phyloP scores from a whole-genome alignment of 352 stramenopile genomes.

The Pythium phragmitis region DNA sequence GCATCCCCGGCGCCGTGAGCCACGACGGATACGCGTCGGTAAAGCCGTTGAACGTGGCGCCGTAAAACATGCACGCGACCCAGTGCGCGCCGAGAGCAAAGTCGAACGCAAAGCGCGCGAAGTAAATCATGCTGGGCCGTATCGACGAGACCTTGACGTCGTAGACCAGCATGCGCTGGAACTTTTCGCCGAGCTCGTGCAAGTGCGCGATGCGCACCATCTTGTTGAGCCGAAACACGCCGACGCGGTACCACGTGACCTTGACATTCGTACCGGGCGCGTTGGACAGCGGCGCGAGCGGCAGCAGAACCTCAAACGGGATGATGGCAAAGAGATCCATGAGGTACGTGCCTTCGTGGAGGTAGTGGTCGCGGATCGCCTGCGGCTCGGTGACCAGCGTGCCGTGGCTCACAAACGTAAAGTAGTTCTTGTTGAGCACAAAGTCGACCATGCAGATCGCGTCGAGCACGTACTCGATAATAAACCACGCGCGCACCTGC shows the following conservation, averaged over 20 bases:
- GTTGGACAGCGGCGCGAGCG: constrained; percentile 12
- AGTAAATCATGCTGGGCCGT: constrained; percentile 29
- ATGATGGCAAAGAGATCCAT: constrained; percentile 46
- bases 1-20: constrained; percentile 40
- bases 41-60: constrained; percentile 12
- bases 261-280: constrained; percentile 17
- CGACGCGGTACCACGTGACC: constrained; percentile 48
- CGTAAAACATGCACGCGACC: constrained; percentile 31
- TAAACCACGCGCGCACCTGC: constrained; percentile 29
- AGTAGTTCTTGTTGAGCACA: constrained; percentile 52
- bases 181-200: constrained; percentile 39
- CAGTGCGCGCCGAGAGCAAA: constrained; percentile 29
- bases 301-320: constrained; percentile 40
- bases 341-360: constrained; percentile 41
- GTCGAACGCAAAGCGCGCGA: constrained; percentile 39
- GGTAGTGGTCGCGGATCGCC: constrained; percentile 44
- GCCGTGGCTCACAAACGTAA: constrained; percentile 48
- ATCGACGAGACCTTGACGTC: constrained; percentile 34
- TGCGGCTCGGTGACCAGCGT: constrained; percentile 39
- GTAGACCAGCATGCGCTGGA: constrained; percentile 58
- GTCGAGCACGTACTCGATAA: constrained; percentile 43
- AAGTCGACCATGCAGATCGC: constrained; percentile 51
- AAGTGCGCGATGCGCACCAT: constrained; percentile 57
- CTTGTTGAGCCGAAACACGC: constrained; percentile 51
- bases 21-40: constrained; percentile 15